phyloP scores from a whole-genome alignment of 352 stramenopile species.

The Blastocystis sp. region DNA sequence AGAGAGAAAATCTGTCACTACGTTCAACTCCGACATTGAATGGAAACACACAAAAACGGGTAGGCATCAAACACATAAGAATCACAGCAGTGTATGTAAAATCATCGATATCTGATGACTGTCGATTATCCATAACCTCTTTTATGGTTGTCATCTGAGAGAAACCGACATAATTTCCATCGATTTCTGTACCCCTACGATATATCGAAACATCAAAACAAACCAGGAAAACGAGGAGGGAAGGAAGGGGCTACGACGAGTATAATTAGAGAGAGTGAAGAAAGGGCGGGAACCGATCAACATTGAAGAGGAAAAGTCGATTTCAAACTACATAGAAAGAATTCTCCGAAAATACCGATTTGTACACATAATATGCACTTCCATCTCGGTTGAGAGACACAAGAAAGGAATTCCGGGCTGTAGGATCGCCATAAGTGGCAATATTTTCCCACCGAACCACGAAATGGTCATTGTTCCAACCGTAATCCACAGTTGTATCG shows the following conservation, averaged over 20 bases:
- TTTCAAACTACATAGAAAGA: not conserved
- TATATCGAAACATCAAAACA: not conserved
- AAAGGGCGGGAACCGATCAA: conserved; percentile 27
- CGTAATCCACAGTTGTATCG: not conserved
- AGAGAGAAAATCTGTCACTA: not conserved
- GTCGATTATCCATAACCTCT: not conserved
- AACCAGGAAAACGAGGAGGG: not conserved
- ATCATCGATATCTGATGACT: not conserved
- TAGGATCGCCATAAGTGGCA: not conserved
- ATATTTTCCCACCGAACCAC: not conserved
- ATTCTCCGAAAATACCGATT: not conserved
- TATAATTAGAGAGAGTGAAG: not conserved
- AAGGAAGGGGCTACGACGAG: not conserved
- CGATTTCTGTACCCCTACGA: not conserved
- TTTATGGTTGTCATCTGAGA: not conserved
- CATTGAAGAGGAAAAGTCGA: not conserved
- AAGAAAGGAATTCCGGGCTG: not conserved
- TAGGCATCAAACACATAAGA: not conserved
- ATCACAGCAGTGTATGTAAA: not conserved
- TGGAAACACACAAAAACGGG: not conserved
- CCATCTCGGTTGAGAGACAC: not conserved
- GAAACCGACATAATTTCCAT: not conserved
- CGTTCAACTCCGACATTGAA: not conserved
- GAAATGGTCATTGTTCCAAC: not conserved
- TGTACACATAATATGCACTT: conserved; percentile 17